Percentiles rank a stretch among this genome's conserved stretches.
Evolutionary conservation across 345 rosid genomes (phyloP).

Genomic region (Eucalyptus marginata): DNA sequence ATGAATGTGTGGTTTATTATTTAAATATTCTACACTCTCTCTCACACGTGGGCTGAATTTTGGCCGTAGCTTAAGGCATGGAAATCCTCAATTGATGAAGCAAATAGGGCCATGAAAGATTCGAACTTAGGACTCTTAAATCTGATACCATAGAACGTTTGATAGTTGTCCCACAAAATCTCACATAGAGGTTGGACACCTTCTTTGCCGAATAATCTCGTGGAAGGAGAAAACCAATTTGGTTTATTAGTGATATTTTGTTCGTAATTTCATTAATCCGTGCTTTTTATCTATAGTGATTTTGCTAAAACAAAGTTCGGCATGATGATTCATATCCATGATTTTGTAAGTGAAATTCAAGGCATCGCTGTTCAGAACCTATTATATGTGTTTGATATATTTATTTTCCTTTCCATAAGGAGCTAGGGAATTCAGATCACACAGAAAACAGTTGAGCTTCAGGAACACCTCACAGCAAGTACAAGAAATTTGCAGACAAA

Average conservation of each 20-base stretch:
- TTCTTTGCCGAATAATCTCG: neutral
- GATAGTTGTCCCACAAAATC: too few relatives aligned
- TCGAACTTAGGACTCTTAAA: too few relatives aligned
- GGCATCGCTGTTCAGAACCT: neutral
- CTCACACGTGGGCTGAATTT: too few relatives aligned
- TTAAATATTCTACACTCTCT: too few relatives aligned
- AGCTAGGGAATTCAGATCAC: neutral
- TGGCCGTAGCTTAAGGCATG: too few relatives aligned
- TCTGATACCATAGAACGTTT: fast-evolving
- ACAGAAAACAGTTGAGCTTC: neutral
- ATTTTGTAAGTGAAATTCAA: neutral
- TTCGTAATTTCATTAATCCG: neutral
- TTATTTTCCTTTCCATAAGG: neutral
- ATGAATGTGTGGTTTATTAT: too few relatives aligned
- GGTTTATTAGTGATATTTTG: neutral
- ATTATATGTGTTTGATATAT: neutral
- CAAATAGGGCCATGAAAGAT: too few relatives aligned
- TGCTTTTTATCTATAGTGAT: neutral
- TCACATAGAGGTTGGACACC: neutral
- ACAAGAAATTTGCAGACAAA: neutral
- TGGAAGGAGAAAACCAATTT: neutral
- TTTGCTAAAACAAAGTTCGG: neutral
- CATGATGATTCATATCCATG: neutral
- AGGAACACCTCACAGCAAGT: neutral
- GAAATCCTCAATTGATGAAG: too few relatives aligned